These are phyloP conservation scores for Ophiobolus disseminans DNA, from an alignment of 2,329 filamentous ascomycete species.

Conservation along the genomic window DNA sequence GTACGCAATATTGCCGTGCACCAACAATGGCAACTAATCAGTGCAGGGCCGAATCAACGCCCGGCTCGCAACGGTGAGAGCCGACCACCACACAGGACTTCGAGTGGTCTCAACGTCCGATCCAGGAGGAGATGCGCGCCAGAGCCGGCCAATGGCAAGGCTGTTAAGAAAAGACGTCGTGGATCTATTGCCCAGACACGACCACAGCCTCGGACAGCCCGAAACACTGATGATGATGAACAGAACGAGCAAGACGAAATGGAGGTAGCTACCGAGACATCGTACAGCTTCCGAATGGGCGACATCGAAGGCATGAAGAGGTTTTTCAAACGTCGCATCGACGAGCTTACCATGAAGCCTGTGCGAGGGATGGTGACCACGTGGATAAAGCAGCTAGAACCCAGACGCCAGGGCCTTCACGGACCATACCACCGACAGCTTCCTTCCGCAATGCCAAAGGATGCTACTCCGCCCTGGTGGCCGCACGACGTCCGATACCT, in stretches of 20 bases:
- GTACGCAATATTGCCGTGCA: too few relatives aligned
- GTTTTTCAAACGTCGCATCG: slow-evolving; percentile 35
- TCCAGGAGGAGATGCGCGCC: background rate
- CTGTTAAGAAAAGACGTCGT: slow-evolving; percentile 23
- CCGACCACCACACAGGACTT: too few relatives aligned
- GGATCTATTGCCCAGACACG: slow-evolving; percentile 12
- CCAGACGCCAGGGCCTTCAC: slow-evolving; percentile 30
- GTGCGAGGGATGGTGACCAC: slow-evolving; percentile 39
- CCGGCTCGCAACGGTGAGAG: too few relatives aligned
- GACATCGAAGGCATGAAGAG: slow-evolving; percentile 26
- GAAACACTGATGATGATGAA: slow-evolving; percentile 15
- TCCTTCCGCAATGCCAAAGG: slow-evolving; percentile 15
- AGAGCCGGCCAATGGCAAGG: slow-evolving; percentile 6
- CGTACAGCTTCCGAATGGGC: slow-evolving; percentile 34
- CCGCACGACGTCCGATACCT: slow-evolving; percentile 34
- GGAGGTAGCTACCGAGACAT: slow-evolving; percentile 13
- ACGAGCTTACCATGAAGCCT: slow-evolving; percentile 43
- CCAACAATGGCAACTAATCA: background rate
- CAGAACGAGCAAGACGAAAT: slow-evolving; percentile 12
- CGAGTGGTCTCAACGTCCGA: background rate
- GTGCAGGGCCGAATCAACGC: too few relatives aligned
- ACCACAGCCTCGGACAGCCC: background rate
- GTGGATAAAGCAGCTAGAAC: slow-evolving; percentile 41
- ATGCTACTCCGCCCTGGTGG: slow-evolving; percentile 40
- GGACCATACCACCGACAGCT: slow-evolving; percentile 35